Evolutionary conservation across 2,329 filamentous ascomycete species (phyloP), one percentile per base, ranked within the genome.

Genomic region (Epichloe sibirici): DNA sequence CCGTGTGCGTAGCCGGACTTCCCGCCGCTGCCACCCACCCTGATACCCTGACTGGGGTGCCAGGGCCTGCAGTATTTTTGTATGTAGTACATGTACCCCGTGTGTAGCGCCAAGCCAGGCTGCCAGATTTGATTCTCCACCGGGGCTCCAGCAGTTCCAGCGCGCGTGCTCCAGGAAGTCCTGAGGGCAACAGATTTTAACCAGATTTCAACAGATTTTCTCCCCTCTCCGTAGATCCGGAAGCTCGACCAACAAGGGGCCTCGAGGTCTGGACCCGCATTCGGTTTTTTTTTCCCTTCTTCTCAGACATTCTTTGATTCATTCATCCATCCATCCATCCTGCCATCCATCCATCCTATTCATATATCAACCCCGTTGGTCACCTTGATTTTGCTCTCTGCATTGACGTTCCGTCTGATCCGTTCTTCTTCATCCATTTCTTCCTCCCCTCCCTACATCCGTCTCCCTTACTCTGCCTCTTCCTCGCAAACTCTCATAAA

Each of bases 41-140:
- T 38, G n/a, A 12, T 6, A 21, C 21, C 21, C 35, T 31, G 23
- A 38, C 23, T 23, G 9, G 31, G n/a, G 34, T 35, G n/a, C 17
- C 47, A 46, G 31, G 28, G 44, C 21, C 37, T 11, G 28, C 34
- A 40, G 42, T 40, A 21, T 21, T 21, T 21, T 17, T 21, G 17
- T 21, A 21, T 21, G 17, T 21, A 21, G 17, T 21, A 21, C 17
- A 21, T 21, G 17, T 21, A 21, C 17, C 17, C 17, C 17, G 17
- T 21, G 17, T 21, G 17, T 46, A 39, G 35, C 52, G 47, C 25
- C 47, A 42, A 34, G 47, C 46, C 47, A 53, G 47, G 46, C 47
- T 42, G 51, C 42, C 46, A 49, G 51, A 46, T 46, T 53, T 45
- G 51, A 44, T 37, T 35, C 51, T 49, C 51, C 51, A 52, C 44